Percentiles rank a stretch among this genome's conserved stretches.
These are phyloP conservation scores for Tetrapisispora nanseiensis DNA, from an alignment of 805 yeast species.

Conservation along the genomic window DNA sequence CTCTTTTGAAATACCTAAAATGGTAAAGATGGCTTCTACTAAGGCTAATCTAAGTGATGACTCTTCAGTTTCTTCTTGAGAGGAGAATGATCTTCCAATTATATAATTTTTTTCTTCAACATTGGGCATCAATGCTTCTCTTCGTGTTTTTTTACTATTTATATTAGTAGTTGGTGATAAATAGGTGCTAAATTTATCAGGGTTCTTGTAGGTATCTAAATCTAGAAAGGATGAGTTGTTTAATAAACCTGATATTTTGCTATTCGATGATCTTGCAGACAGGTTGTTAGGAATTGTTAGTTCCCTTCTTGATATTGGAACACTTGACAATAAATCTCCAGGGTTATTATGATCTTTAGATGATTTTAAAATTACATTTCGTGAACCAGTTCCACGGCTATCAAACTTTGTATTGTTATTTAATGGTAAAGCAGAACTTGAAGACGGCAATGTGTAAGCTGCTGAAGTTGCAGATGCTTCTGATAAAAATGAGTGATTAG, in stretches of 20 bases:
- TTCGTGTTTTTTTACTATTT: background rate
- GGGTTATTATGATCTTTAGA: constrained; percentile 53
- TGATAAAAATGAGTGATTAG: background rate
- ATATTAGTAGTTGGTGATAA: background rate
- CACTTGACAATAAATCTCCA: constrained; percentile 77
- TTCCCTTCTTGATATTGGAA: constrained; percentile 47
- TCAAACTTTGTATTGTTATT: background rate
- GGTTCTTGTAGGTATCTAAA: background rate
- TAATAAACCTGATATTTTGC: background rate
- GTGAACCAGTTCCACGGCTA: constrained; percentile 21
- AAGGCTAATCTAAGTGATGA: constrained; percentile 52
- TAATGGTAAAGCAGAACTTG: background rate
- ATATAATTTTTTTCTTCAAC: constrained; percentile 1
- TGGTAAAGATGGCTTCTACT: constrained; percentile 58
- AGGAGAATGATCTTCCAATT: constrained; percentile 32
- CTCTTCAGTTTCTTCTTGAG: constrained; percentile 66
- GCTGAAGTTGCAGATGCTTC: background rate
- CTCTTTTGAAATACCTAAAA: constrained; percentile 51
- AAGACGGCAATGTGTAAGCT: background rate
- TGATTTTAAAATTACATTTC: constrained; percentile 45
- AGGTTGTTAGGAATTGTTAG: background rate
- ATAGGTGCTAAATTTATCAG: background rate
- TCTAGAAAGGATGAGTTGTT: background rate
- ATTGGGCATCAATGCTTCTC: background rate
- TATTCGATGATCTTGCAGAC: background rate